Conservation (phyloP, 805 yeast species). For the Groenewaldozyma tartarivorans region DNA sequence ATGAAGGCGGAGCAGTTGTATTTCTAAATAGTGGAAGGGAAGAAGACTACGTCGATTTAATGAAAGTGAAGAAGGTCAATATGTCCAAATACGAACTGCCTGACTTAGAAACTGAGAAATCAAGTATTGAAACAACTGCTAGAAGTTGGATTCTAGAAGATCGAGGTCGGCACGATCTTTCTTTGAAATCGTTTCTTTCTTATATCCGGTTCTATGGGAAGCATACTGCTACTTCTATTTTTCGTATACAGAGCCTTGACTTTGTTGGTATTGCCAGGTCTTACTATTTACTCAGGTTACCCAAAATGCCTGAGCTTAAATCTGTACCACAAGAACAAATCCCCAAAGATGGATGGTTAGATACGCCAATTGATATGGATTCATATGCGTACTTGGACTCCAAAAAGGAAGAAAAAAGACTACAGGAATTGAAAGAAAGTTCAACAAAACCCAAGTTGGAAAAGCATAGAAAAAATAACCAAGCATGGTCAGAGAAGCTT, state of each 20-base stretch:
- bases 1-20: constrained; percentile 67
- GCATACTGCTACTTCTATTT: constrained; percentile 82
- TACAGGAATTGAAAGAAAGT: constrained; percentile 41
- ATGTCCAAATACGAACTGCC: constrained; percentile 33
- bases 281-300: constrained; percentile 75
- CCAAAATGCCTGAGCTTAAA: constrained; percentile 87
- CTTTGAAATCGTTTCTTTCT: constrained; percentile 72
- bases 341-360: constrained; percentile 72
- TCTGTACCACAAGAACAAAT: constrained; percentile 35
- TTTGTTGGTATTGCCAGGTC: constrained; percentile 60
- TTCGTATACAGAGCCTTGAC: constrained; percentile 63
- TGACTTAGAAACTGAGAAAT: constrained; percentile 10
- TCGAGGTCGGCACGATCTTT: constrained; percentile 72
- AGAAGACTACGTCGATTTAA: constrained; percentile 68
- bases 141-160: constrained; percentile 59
- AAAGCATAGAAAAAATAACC: constrained; percentile 34
- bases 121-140: constrained; percentile 11
- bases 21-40: constrained; percentile 70
- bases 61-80: constrained; percentile 59
- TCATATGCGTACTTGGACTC: constrained; percentile 53
- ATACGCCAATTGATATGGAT: constrained; percentile 56
- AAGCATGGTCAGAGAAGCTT: constrained; percentile 72
- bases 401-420: constrained; percentile 52
- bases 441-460: constrained; percentile 5
- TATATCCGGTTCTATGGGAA: constrained; percentile 76